Percentiles rank a stretch among this genome's conserved stretches.
These are phyloP conservation scores for Cercospora brassicicola DNA, from an alignment of 2,329 filamentous ascomycete species.

Conservation along the genomic window DNA sequence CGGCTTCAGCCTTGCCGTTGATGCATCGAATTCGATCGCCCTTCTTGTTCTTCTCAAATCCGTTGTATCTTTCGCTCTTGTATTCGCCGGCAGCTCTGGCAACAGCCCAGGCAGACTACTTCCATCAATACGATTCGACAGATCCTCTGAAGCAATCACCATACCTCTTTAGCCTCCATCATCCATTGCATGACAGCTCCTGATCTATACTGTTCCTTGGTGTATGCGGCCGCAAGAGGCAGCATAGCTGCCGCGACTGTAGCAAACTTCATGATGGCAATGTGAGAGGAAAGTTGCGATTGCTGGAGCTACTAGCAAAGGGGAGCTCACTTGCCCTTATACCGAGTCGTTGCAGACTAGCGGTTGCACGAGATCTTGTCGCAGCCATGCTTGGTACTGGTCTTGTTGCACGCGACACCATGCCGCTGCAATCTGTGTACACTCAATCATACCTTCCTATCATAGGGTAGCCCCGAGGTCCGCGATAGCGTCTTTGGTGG, in stretches of 20 bases:
- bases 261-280: slow-evolving; percentile 24
- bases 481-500: background rate
- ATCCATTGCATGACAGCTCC: slow-evolving; percentile 27
- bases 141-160: background rate
- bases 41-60: slow-evolving; percentile 19
- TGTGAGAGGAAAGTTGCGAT: background rate
- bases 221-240: slow-evolving; percentile 23
- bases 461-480: slow-evolving; percentile 12
- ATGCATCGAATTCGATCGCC: slow-evolving; percentile 38
- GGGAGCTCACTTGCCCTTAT: slow-evolving; percentile 9
- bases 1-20: slow-evolving; percentile 48
- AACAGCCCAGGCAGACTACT: slow-evolving; percentile 26
- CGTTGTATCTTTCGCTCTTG: slow-evolving; percentile 25
- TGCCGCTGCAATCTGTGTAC: slow-evolving; percentile 1
- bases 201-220: slow-evolving; percentile 23
- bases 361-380: background rate
- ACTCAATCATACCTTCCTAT: slow-evolving; percentile 23
- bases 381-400: slow-evolving; percentile 2
- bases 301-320: background rate
- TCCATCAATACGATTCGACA: slow-evolving; percentile 5
- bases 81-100: slow-evolving; percentile 29
- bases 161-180: slow-evolving; percentile 28
- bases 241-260: slow-evolving; percentile 21
- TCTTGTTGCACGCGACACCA: slow-evolving; percentile 11
- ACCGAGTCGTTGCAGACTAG: background rate